Conservation (phyloP, 2,329 filamentous ascomycete genomes). For the Ophiosphaerella herpotricha region DNA sequence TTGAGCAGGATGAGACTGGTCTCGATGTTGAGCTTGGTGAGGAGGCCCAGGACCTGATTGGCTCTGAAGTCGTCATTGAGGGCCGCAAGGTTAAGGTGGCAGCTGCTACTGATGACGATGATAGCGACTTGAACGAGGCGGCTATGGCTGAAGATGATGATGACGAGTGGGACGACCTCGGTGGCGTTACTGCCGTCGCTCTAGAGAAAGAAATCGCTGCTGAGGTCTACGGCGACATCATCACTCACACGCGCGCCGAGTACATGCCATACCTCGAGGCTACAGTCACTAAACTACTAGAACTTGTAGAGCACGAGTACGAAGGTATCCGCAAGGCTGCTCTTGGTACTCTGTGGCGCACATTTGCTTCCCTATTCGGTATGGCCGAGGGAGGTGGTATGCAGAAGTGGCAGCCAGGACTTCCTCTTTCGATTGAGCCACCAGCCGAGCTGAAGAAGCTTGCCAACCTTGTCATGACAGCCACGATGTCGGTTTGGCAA, state of each 20-base stretch:
- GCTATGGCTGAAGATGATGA: constrained; percentile 73
- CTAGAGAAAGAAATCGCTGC: constrained; percentile 97
- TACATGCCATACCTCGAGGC: constrained; percentile 86
- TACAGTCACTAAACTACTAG: constrained; percentile 79
- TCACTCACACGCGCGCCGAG: constrained; percentile 80
- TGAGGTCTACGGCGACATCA: constrained; percentile 90
- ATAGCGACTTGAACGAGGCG: constrained; percentile 60
- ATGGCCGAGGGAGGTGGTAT: constrained; percentile 79
- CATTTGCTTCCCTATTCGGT: constrained; percentile 88
- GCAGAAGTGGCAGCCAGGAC: constrained; percentile 84
- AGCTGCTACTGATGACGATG: constrained; percentile 57
- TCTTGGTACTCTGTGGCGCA: constrained; percentile 88
- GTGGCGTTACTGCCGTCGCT: constrained; percentile 83
- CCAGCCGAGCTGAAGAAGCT: constrained; percentile 80
- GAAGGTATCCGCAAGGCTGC: constrained; percentile 93
- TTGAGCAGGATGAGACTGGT: constrained; percentile 87
- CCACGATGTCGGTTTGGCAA: constrained; percentile 82
- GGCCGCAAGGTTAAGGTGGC: constrained; percentile 86
- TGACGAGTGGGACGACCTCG: constrained; percentile 82
- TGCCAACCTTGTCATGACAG: constrained; percentile 80
- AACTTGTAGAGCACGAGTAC: constrained; percentile 84
- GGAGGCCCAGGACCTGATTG: constrained; percentile 73
- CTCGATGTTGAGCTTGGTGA: constrained; percentile 76
- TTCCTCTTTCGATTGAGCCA: constrained; percentile 82
- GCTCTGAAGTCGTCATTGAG: constrained; percentile 75